Conservation (phyloP, 2,329 filamentous ascomycete species). For the Trichoderma gracile region DNA sequence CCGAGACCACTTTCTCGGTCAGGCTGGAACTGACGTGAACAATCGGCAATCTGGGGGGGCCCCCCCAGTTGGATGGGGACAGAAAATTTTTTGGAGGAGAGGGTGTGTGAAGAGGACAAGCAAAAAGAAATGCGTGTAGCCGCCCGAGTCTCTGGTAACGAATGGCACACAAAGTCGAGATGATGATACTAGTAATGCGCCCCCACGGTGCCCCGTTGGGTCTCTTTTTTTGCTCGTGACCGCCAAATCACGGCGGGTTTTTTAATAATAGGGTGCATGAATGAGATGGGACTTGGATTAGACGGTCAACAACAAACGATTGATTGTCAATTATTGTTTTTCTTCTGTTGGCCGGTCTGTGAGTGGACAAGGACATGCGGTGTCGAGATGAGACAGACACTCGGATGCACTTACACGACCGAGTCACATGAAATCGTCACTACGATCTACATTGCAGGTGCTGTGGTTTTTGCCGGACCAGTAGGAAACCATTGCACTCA, state of each 20-base stretch:
- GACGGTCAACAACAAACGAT: neutral
- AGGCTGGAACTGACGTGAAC: constrained; percentile 6
- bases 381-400: too few species aligned
- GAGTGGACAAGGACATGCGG: too few species aligned
- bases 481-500: constrained; percentile 8
- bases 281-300: constrained; percentile 14
- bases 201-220: constrained; percentile 1
- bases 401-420: too few species aligned
- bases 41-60: constrained; percentile 11
- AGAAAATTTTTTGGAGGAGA: neutral
- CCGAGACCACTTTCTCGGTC: constrained; percentile 15
- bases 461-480: neutral
- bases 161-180: neutral
- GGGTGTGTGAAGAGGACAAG: neutral
- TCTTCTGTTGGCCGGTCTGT: too few species aligned
- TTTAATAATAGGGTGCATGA: neutral
- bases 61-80: neutral
- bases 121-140: neutral
- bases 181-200: neutral
- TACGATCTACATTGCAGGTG: neutral
- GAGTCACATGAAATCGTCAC: too few species aligned
- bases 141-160: constrained; percentile 19
- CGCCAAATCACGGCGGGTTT: neutral
- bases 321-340: neutral
- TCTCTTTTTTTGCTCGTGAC: constrained; percentile 10